Conservation (phyloP, 2,329 filamentous ascomycete genomes). For the Cladosporium sphaerospermum region DNA sequence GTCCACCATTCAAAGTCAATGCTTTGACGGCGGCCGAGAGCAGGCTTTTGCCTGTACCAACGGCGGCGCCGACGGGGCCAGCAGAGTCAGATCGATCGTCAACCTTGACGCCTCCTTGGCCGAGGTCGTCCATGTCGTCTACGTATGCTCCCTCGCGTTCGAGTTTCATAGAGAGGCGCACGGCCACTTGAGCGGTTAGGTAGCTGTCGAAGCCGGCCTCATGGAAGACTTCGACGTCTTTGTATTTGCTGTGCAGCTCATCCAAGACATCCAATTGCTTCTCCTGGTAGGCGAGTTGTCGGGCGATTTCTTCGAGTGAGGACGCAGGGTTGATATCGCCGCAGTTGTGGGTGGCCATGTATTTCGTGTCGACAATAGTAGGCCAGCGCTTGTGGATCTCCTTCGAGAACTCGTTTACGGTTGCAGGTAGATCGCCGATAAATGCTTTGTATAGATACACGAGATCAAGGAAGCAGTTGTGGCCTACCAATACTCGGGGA, state of each 20-base stretch:
- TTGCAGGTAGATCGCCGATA: constrained; percentile 51
- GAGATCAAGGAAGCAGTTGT: constrained; percentile 61
- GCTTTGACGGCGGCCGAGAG: constrained; percentile 8
- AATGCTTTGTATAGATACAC: constrained; percentile 60
- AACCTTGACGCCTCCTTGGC: constrained; percentile 15
- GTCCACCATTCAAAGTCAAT: background rate
- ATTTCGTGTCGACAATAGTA: constrained; percentile 56
- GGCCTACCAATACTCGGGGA: constrained; percentile 52
- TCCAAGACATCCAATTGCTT: constrained; percentile 39
- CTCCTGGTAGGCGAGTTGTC: constrained; percentile 33
- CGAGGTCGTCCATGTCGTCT: constrained; percentile 17
- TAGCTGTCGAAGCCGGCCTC: constrained; percentile 60
- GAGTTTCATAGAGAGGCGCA: constrained; percentile 50
- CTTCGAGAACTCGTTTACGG: constrained; percentile 47
- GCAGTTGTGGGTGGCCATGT: constrained; percentile 53
- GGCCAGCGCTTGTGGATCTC: constrained; percentile 51
- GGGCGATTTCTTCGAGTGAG: constrained; percentile 44
- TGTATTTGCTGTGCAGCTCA: constrained; percentile 36
- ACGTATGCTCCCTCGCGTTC: constrained; percentile 35
- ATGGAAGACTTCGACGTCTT: constrained; percentile 40
- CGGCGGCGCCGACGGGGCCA: constrained; percentile 1
- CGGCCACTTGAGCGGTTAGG: constrained; percentile 53
- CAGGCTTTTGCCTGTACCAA: constrained; percentile 5
- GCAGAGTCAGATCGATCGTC: background rate
- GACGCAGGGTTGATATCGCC: constrained; percentile 46